Evolutionary conservation across 306 rosid species (phyloP).

Genomic region (Pyrus bretschneideri): DNA sequence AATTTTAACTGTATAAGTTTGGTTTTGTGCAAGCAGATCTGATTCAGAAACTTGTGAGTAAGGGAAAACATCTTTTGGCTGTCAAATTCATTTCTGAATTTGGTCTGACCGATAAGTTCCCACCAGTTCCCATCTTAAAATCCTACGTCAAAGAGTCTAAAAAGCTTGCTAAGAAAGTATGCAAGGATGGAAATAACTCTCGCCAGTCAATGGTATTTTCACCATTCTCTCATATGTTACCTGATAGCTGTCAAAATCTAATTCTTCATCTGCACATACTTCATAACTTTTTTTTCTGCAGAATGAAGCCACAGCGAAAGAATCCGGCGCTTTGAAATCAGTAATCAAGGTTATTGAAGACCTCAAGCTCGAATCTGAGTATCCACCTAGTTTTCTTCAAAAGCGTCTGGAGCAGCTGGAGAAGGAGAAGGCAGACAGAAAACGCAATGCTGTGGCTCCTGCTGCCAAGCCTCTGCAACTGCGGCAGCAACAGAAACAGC

Average conservation of each 20-base stretch:
- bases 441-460: conserved; percentile 32
- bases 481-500: conserved; percentile 17
- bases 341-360: conserved; percentile 54
- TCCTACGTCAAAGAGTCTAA: conserved; percentile 46
- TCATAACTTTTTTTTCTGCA: conserved; percentile 25
- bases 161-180: conserved; percentile 38
- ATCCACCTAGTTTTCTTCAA: conserved; percentile 47
- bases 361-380: conserved; percentile 55
- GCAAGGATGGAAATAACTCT: conserved; percentile 48
- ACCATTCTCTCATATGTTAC: neutral
- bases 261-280: conserved; percentile 1
- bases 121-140: conserved; percentile 64
- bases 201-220: conserved; percentile 48
- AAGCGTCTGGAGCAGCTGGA: conserved; percentile 52
- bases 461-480: conserved; percentile 24
- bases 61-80: conserved; percentile 53
- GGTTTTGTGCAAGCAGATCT: conserved; percentile 47
- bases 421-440: conserved; percentile 37
- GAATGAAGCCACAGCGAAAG: conserved; percentile 57
- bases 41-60: conserved; percentile 48
- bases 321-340: conserved; percentile 49
- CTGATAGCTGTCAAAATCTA: neutral
- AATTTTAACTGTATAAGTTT: neutral
- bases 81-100: conserved; percentile 62
- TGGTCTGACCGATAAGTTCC: conserved; percentile 53